These are phyloP conservation scores for Tricholoma furcatifolium DNA, from an alignment of 768 basidiomycete species.

Conservation along the genomic window DNA sequence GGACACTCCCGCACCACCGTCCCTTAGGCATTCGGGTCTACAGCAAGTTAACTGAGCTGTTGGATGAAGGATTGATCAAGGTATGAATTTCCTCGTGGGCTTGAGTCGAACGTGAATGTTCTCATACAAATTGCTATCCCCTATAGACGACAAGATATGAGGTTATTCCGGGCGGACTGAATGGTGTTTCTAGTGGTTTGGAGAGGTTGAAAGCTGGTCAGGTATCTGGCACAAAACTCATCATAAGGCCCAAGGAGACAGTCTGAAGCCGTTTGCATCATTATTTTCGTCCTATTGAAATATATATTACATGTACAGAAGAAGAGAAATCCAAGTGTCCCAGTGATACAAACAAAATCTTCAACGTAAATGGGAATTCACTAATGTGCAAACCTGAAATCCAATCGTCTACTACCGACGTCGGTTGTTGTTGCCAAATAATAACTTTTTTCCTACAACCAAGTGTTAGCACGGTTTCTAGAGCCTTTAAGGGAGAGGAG, in stretches of 20 bases:
- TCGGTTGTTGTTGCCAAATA: constrained; percentile 62
- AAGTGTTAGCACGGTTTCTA: too few species aligned
- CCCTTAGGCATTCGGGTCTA: too few species aligned
- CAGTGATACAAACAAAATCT: too few species aligned
- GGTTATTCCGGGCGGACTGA: constrained; percentile 40
- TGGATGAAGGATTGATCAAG: constrained; percentile 33
- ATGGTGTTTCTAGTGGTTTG: constrained; percentile 40
- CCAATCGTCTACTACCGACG: constrained; percentile 56
- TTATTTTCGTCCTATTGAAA: too few species aligned
- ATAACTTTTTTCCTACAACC: constrained; percentile 45
- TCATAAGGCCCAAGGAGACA: constrained; percentile 42
- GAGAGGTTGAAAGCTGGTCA: constrained; percentile 35
- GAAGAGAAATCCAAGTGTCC: too few species aligned
- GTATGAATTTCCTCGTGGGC: constrained; percentile 18
- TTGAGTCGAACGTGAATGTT: neutral
- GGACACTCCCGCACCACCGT: too few species aligned
- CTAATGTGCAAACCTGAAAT: constrained; percentile 59
- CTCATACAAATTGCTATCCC: too few species aligned
- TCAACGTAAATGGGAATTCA: too few species aligned
- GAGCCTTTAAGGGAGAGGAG: neutral
- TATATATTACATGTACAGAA: too few species aligned
- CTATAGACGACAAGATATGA: constrained; percentile 42
- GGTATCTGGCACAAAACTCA: constrained; percentile 42
- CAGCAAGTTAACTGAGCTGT: constrained; percentile 20
- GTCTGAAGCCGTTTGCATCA: too few species aligned